phyloP scores from a whole-genome alignment of 2,329 filamentous ascomycete genomes.

The Venturia pyrina region DNA sequence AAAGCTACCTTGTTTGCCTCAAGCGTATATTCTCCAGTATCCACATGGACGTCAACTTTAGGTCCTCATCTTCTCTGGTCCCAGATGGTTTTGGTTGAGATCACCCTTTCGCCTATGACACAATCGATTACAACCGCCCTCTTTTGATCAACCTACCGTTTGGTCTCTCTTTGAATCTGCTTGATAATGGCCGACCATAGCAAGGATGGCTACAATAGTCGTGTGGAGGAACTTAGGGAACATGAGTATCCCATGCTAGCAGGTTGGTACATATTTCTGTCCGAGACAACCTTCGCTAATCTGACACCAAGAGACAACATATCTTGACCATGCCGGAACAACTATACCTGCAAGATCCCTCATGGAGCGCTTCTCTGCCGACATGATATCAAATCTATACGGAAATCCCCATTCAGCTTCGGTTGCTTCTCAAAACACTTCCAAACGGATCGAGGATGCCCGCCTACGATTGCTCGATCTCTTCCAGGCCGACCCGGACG shows the following conservation, averaged over 20 bases:
- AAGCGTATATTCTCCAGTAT: not conserved
- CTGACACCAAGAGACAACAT: slow-evolving; percentile 53
- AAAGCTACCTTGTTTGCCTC: slow-evolving; percentile 2
- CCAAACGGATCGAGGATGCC: slow-evolving; percentile 64
- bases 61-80: not conserved
- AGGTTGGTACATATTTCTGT: slow-evolving; percentile 2
- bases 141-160: not conserved
- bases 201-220: slow-evolving; percentile 5
- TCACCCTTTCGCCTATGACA: not conserved
- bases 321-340: slow-evolving; percentile 95
- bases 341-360: slow-evolving; percentile 71
- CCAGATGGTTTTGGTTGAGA: not conserved
- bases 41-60: not conserved
- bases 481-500: slow-evolving; percentile 68
- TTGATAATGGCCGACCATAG: not conserved
- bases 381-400: slow-evolving; percentile 69
- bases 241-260: slow-evolving; percentile 13
- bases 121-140: not conserved
- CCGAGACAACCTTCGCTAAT: not conserved
- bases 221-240: slow-evolving; percentile 11
- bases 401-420: slow-evolving; percentile 91
- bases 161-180: not conserved
- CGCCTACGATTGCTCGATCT: slow-evolving; percentile 62
- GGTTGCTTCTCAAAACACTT: slow-evolving; percentile 65
- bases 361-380: slow-evolving; percentile 67